Base-by-base conservation (phyloP, 192 early-diverging fungal genomes). In the Coemansia furcata region DNA sequence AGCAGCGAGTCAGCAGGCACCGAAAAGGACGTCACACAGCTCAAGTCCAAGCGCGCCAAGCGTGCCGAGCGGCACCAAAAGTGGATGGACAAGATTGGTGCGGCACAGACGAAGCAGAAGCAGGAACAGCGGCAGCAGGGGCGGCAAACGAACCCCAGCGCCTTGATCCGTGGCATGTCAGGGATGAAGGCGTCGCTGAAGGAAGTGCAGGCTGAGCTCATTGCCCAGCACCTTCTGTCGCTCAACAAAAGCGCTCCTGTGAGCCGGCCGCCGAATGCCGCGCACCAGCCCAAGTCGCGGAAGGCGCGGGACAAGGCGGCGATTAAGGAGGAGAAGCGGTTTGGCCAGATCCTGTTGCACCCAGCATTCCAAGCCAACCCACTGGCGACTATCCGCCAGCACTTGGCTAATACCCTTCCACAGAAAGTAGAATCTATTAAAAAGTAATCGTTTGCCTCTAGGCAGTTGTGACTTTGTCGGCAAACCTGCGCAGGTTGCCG, bases 291-390 rank as follows among this genome's bases (percentile, higher is more conserved):
- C 6, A 55, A 60, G 35, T 71, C 77, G 43, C 77, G 85, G 19
- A 88, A 86, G 49, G 86, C 87, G 3, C 77, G 86, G 40, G 85
- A 86, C 50, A 86, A 86, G 74, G 87, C 87, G 54, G 87, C 84
- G 72, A 75, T 90, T 43, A 72, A 73, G 52, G 92, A 94, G 60
- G 90, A 91, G 38, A 77, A 86, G 54, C 83, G 92, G 21, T 89
- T 94, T 67, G 86, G 87, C 50, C 89, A 91, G 72, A 85, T 94
- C 2, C 62, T 92, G 62, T 74, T 69, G 6, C 92, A 94, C 70
- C 85, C 87, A 14, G 86, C 89, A 21, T 94, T 92, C 76, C 82
- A 88, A 67, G 78, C 83, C 19, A 86, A 90, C 46, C 88, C 92
- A 4, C 63, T 94, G 35, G 85, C 84, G 14, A 90, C 91, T 6